These are phyloP conservation scores for Cercophora scortea DNA, from an alignment of 495 filamentous ascomycete genomes.

Conservation along the genomic window DNA sequence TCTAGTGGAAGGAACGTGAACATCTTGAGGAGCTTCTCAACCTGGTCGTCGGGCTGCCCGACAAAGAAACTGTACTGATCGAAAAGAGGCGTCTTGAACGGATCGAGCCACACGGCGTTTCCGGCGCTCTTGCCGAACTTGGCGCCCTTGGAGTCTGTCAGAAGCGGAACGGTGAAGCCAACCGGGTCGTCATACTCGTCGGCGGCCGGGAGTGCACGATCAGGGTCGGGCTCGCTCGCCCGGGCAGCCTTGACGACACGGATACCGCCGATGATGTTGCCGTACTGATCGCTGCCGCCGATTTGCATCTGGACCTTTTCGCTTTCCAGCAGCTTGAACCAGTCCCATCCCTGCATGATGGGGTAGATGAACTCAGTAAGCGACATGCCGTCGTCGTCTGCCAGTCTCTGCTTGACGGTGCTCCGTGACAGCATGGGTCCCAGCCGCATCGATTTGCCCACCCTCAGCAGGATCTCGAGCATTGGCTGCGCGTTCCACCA, in stretches of 20 bases:
- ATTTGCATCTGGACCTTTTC: constrained; percentile 72
- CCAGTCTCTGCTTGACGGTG: constrained; percentile 78
- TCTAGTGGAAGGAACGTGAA: constrained; percentile 80
- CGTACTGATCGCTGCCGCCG: constrained; percentile 91
- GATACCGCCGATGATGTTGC: constrained; percentile 89
- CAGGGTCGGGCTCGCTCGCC: constrained; percentile 42
- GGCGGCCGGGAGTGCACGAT: constrained; percentile 7
- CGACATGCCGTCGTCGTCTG: constrained; percentile 79
- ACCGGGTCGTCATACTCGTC: constrained; percentile 49
- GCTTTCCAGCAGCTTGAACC: constrained; percentile 66
- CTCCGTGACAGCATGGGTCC: constrained; percentile 84
- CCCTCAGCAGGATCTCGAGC: constrained; percentile 60
- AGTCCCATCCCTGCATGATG: constrained; percentile 93
- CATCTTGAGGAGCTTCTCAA: constrained; percentile 74
- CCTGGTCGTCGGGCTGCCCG: constrained; percentile 68
- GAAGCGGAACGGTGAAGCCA: constrained; percentile 81
- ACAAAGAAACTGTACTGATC: constrained; percentile 87
- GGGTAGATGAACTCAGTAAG: constrained; percentile 92
- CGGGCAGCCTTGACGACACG: constrained; percentile 69
- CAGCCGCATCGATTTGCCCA: constrained; percentile 66
- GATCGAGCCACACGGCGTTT: constrained; percentile 91
- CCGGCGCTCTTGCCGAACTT: constrained; percentile 96
- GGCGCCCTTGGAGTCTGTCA: constrained; percentile 74
- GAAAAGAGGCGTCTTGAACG: constrained; percentile 67
- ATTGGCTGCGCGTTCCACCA: constrained; percentile 70